phyloP scores from a whole-genome alignment of 768 basidiomycete genomes.

The Thelephora aurantiotincta region DNA sequence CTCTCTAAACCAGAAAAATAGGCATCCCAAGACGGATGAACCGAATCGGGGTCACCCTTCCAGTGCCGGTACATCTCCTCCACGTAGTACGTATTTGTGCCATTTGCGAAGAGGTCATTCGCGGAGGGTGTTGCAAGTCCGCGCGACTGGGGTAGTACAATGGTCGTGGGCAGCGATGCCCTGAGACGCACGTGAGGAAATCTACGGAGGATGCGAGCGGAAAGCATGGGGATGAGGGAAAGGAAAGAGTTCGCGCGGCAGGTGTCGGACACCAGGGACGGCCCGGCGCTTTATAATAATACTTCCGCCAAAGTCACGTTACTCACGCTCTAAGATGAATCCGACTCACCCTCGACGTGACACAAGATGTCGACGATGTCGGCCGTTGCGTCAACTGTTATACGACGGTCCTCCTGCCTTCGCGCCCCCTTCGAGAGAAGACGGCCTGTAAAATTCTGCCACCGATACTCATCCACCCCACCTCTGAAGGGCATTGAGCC shows the following conservation, averaged over 20 bases:
- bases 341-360: too few species aligned
- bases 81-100: conserved; percentile 89
- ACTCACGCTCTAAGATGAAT: too few species aligned
- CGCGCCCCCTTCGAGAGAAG: too few species aligned
- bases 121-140: conserved; percentile 51
- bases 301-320: too few species aligned
- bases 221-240: conserved; percentile 17
- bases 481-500: conserved; percentile 44
- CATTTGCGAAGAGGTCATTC: conserved; percentile 84
- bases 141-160: conserved; percentile 14
- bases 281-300: too few species aligned
- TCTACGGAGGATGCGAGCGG: conserved; percentile 22
- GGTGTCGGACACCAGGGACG: too few species aligned
- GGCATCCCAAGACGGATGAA: conserved; percentile 87
- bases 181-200: conserved; percentile 18
- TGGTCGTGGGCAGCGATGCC: conserved; percentile 9
- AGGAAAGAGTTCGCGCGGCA: neutral
- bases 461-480: too few species aligned
- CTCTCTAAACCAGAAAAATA: conserved; percentile 92
- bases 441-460: too few species aligned
- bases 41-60: conserved; percentile 80
- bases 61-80: conserved; percentile 95
- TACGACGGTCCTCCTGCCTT: too few species aligned
- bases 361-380: too few species aligned
- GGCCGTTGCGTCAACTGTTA: too few species aligned